A percentile compares a stretch with the other conserved stretches of the same genome.
phyloP scores from a whole-genome alignment of 2,329 filamentous ascomycete species.

The Remersonia thermophila region DNA sequence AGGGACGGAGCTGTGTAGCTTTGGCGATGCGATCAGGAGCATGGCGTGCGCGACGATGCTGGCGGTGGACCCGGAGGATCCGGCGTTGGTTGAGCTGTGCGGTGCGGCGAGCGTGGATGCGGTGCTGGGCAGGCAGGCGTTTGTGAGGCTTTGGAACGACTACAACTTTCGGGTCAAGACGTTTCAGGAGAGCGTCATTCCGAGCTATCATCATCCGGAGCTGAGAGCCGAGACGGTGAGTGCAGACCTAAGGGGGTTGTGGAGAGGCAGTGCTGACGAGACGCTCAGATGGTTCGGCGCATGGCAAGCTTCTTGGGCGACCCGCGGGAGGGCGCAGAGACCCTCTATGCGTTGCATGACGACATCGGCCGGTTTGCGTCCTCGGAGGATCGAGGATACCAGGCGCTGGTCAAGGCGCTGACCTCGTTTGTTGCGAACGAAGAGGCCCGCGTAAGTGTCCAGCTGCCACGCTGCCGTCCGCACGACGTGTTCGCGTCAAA shows the following conservation, averaged over 20 bases:
- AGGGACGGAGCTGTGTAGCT: constrained; percentile 17
- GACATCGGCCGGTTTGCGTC: constrained; percentile 29
- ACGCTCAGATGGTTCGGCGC: constrained; percentile 14
- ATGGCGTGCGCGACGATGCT: constrained; percentile 18
- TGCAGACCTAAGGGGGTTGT: background rate
- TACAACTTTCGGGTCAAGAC: constrained; percentile 24
- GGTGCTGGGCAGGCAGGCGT: constrained; percentile 17
- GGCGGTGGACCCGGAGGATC: constrained; percentile 15
- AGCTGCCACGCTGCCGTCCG: too few species aligned
- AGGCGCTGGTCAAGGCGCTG: constrained; percentile 15
- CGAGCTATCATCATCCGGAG: constrained; percentile 9
- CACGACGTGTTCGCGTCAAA: background rate
- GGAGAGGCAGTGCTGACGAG: constrained; percentile 2
- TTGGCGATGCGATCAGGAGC: constrained; percentile 19
- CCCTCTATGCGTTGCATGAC: constrained; percentile 27
- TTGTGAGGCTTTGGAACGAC: constrained; percentile 21
- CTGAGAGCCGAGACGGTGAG: constrained; percentile 13
- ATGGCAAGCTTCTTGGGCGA: constrained; percentile 22
- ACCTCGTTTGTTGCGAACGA: constrained; percentile 16
- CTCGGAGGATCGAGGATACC: constrained; percentile 18
- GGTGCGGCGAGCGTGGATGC: constrained; percentile 15
- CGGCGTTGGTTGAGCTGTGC: constrained; percentile 18
- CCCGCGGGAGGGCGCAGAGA: constrained; percentile 21
- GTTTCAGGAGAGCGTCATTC: constrained; percentile 20
- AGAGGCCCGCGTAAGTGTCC: constrained; percentile 13